Base-by-base conservation (phyloP, 164 flowering plant species). In the Aristolochia californica region DNA sequence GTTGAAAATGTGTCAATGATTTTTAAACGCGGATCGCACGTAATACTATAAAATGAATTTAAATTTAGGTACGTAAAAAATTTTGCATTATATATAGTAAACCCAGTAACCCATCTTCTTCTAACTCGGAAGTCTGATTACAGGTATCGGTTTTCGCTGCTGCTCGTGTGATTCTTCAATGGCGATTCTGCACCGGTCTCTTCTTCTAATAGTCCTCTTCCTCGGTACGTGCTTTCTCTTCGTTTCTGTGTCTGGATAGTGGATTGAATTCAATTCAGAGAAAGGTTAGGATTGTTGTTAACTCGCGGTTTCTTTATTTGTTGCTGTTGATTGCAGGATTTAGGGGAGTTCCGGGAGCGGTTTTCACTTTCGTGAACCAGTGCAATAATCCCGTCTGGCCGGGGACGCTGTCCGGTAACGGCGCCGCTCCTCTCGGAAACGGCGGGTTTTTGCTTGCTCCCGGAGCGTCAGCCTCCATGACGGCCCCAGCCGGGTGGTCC, bases 371-470 rank as follows among this genome's bases (percentile, higher is more conserved):
- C 20, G 61, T 74, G 50, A 91, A 91, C 70, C 70, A 43, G 9
- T 91, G 98, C 73, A 53, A 53, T 53, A 74, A 75, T 74, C 72
- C 86, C 2, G 55, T 91, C 20, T 91, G 98, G 98, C 96, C 98
- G 0, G 98, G 86, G 0, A 79, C 88, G 2, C 67, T 88, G 27
- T 74, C 91, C 57, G 96, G 91, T 21, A 80, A 77, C 70, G 78
- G 79, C 17, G 61, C 78, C 45, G 59, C 76, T 44, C 43, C 47
- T 8, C 74, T 80, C 13, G 85, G n/a, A 20, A 40, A 74, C 11
- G 88, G 88, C 15, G 94, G 96, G 2, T 83, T 83, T 60, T 20
- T 61, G 0, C 55, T 91, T 26, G 13, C 80, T 1, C 76, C 93
- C 0, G 87, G 84, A 2, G 68, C 68, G 2, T 72, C 93, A 0